These are phyloP conservation scores for Glycyrrhiza uralensis DNA, from an alignment of 306 rosid genomes.

Conservation along the genomic window DNA sequence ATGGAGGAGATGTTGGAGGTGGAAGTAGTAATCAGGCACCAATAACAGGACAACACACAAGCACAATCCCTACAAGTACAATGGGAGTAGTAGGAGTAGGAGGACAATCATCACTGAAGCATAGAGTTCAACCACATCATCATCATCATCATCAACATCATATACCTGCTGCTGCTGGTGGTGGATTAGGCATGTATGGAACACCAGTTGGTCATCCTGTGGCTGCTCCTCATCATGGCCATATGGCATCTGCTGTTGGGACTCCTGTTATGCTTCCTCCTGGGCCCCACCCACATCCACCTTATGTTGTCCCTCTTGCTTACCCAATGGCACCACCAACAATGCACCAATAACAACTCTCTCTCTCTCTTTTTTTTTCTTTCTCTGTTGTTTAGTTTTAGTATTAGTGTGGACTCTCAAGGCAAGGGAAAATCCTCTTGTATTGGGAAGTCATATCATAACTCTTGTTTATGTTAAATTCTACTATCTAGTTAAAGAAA, in stretches of 20 bases:
- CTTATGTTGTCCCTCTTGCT: conserved; percentile 86
- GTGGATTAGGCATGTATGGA: conserved; percentile 89
- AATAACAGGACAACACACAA: conserved; percentile 78
- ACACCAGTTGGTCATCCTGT: conserved; percentile 85
- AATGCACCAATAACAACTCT: conserved; percentile 68
- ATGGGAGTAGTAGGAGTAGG: conserved; percentile 54
- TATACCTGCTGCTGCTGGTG: conserved; percentile 54
- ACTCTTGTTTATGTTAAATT: conserved; percentile 18
- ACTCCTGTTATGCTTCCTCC: conserved; percentile 95
- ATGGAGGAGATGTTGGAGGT: conserved; percentile 72
- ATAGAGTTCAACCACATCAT: conserved; percentile 48
- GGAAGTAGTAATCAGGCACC: conserved; percentile 64
- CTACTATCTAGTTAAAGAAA: conserved; percentile 12
- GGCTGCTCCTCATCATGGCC: conserved; percentile 73
- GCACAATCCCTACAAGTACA: conserved; percentile 42
- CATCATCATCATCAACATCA: too few relatives aligned
- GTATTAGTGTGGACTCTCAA: conserved; percentile 25
- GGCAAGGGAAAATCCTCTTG: background rate
- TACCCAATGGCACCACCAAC: conserved; percentile 96
- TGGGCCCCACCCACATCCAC: conserved; percentile 43
- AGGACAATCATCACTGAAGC: conserved; percentile 63
- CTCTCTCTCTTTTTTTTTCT: background rate
- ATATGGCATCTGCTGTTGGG: conserved; percentile 88
- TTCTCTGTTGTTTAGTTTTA: too few relatives aligned
- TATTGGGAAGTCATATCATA: conserved; percentile 21